A percentile compares a stretch with the other conserved stretches of the same genome.
Evolutionary conservation across 495 filamentous ascomycete species (phyloP).

Genomic region (Aspergillus carlsbadensis): DNA sequence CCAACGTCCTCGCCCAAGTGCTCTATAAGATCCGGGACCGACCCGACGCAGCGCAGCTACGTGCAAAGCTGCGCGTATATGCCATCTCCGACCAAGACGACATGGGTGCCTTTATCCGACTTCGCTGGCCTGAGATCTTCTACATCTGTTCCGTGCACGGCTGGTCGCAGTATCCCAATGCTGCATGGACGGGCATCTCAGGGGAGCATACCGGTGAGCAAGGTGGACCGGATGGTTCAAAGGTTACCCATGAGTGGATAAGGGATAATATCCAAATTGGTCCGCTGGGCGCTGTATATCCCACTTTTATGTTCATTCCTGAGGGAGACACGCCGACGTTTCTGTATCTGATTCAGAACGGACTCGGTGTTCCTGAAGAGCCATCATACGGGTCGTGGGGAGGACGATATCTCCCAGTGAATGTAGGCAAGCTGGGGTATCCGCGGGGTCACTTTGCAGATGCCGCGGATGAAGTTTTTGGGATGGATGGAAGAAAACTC

Average conservation of each 20-base stretch:
- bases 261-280: conserved; percentile 47
- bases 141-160: conserved; percentile 47
- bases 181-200: conserved; percentile 48
- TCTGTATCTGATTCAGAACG: conserved; percentile 48
- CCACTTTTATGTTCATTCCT: conserved; percentile 39
- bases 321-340: conserved; percentile 51
- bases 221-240: conserved; percentile 42
- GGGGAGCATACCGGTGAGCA: conserved; percentile 46
- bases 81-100: conserved; percentile 52
- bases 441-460: conserved; percentile 38
- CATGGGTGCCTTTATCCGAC: conserved; percentile 46
- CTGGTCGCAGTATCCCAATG: conserved; percentile 47
- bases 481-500: conserved; percentile 33
- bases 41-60: conserved; percentile 29
- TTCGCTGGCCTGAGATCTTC: conserved; percentile 43
- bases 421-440: conserved; percentile 14
- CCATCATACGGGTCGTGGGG: conserved; percentile 50
- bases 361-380: conserved; percentile 40
- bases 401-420: conserved; percentile 35
- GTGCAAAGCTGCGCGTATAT: conserved; percentile 44
- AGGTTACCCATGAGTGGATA: conserved; percentile 45
- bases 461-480: conserved; percentile 38
- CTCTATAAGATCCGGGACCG: conserved; percentile 32
- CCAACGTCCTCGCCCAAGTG: conserved; percentile 45
- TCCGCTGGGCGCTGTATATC: conserved; percentile 38